Evolutionary conservation across 2,329 filamentous ascomycete species (phyloP), one percentile per base, ranked within the genome.

Genomic region (Phyllosticta citriasiana): DNA sequence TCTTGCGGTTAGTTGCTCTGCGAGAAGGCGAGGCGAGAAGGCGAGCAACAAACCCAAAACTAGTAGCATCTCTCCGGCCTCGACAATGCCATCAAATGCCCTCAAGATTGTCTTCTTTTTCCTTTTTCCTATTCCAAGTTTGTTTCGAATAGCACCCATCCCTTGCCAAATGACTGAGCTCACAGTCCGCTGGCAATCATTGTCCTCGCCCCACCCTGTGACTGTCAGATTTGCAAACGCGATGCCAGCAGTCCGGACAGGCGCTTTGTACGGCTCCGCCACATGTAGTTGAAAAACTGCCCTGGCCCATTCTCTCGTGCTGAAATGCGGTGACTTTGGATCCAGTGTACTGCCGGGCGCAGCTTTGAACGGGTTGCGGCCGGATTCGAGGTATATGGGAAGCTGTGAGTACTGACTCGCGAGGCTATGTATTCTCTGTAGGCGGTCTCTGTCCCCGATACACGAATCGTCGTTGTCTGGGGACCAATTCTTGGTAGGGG

Each of bases 21-120:
- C 14, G 6, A 16, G 14, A 47, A 19, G 14, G 14, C 4, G 16
- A n/a, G 5, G n/a, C 14, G 6, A 16, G 14, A 47, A 19, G 14
- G 14, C 4, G 16, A n/a, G 5, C 40, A 19, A 47, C 40, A 47
- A 47, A 47, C 88, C 88, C 35, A 91, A 79, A 2, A 90, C 88
- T 16, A 90, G 85, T 27, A 90, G 74, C 85, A 91, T 88, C 77
- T 91, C 88, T 53, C 88, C 88, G 63, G 82, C 83, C 68, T 83
- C 79, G 1, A 90, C 84, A 0, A 89, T 69, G 26, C 87, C 87
- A 65, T 89, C 86, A 61, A 88, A 84, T 67, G 83, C 76, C 64
- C 80, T 82, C 63, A 90, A 73, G 14, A 58, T 55, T 50, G 53
- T 56, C 51, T 54, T 62, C 60, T 40, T 8, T 25, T 24, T 14